phyloP scores from a whole-genome alignment of 805 yeast genomes.

The Yamadazyma takamatsuzukensis region DNA sequence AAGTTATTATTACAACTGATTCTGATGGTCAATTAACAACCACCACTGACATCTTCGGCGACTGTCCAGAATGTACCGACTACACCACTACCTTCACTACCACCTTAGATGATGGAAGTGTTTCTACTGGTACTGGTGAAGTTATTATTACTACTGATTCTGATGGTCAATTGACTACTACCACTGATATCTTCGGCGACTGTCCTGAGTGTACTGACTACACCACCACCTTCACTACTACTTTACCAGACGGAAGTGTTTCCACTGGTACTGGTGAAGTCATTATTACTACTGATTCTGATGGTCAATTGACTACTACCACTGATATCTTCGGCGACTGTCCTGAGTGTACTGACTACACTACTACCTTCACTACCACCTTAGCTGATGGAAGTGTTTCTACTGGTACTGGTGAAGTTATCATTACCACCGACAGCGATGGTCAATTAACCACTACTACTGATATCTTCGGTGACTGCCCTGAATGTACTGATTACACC shows the following conservation, averaged over 20 bases:
- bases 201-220: constrained; percentile 10
- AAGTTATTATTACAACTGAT: constrained; percentile 2
- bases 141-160: constrained; percentile 14
- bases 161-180: constrained; percentile 11
- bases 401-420: constrained; percentile 9
- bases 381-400: constrained; percentile 7
- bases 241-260: constrained; percentile 7
- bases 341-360: constrained; percentile 10
- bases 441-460: constrained; percentile 10
- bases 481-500: constrained; percentile 7
- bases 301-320: constrained; percentile 6
- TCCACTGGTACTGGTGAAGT: constrained; percentile 10
- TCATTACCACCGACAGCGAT: constrained; percentile 12
- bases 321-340: constrained; percentile 2
- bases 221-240: constrained; percentile 9
- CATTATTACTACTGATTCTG: constrained; percentile 11
- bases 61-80: constrained; percentile 6
- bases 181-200: constrained; percentile 10
- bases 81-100: constrained; percentile 14
- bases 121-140: constrained; percentile 11
- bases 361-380: constrained; percentile 10
- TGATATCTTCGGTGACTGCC: not conserved
- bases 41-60: constrained; percentile 2
- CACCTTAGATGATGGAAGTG: constrained; percentile 7
- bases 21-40: not conserved